phyloP scores from a whole-genome alignment of 495 filamentous ascomycete genomes.

The Cudoniella acicularis region DNA sequence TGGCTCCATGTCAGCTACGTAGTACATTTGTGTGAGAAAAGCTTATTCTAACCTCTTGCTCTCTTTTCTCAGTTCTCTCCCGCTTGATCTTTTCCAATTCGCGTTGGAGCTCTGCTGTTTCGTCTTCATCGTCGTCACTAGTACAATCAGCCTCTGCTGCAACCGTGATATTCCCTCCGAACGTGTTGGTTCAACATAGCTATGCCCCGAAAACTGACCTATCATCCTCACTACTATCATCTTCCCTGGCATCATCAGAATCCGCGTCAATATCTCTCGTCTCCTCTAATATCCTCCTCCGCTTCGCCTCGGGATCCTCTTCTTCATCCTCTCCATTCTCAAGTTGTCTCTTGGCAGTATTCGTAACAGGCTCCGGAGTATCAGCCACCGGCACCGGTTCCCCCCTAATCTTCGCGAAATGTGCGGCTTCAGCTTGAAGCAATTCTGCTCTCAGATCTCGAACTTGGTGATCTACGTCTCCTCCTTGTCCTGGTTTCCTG shows the following conservation, averaged over 20 bases:
- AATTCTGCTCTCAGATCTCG: constrained; percentile 91
- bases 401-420: constrained; percentile 81
- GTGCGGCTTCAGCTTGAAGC: constrained; percentile 78
- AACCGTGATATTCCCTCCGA: too few relatives aligned
- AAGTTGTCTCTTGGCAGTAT: constrained; percentile 62
- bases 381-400: constrained; percentile 36
- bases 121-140: constrained; percentile 80
- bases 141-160: constrained; percentile 5
- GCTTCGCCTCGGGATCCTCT: constrained; percentile 77
- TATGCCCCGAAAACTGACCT: constrained; percentile 41
- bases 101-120: constrained; percentile 83
- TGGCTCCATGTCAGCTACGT: constrained; percentile 9
- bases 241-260: constrained; percentile 60
- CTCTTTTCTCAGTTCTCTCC: constrained; percentile 80
- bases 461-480: constrained; percentile 64
- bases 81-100: constrained; percentile 94
- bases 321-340: constrained; percentile 41
- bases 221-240: constrained; percentile 71
- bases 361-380: constrained; percentile 33
- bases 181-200: too few relatives aligned
- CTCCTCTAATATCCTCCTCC: constrained; percentile 82
- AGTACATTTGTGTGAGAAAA: constrained; percentile 3
- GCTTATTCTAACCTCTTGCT: constrained; percentile 61
- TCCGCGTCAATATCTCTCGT: constrained; percentile 89
- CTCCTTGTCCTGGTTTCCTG: constrained; percentile 84